Percentiles rank a stretch among this genome's conserved stretches.
phyloP scores from a whole-genome alignment of 306 rosid genomes.

The Casuarina glauca region DNA sequence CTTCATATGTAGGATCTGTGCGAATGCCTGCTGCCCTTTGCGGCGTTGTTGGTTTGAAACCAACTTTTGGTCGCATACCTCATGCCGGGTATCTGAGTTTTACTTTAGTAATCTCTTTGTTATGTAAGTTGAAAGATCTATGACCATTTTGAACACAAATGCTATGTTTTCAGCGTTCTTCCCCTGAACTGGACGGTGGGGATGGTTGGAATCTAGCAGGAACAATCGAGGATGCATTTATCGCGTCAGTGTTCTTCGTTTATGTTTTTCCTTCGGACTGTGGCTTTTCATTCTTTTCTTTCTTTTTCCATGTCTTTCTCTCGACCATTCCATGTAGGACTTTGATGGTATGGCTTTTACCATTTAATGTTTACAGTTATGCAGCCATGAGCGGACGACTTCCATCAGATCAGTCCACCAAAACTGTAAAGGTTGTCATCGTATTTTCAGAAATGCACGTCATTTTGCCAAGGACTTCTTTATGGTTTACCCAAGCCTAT shows the following conservation, averaged over 20 bases:
- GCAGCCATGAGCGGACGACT: constrained; percentile 71
- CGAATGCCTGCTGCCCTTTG: constrained; percentile 97
- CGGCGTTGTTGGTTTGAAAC: constrained; percentile 89
- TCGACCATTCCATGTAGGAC: constrained; percentile 16
- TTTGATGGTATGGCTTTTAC: constrained; percentile 24
- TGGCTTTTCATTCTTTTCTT: neutral
- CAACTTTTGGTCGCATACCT: constrained; percentile 79
- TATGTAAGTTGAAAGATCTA: constrained; percentile 10
- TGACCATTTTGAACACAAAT: constrained; percentile 17
- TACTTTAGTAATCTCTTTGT: constrained; percentile 13
- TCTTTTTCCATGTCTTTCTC: neutral
- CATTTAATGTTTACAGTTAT: constrained; percentile 50
- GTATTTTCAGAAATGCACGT: no score
- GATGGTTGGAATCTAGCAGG: constrained; percentile 90
- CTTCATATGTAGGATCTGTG: constrained; percentile 70
- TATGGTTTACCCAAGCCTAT: neutral
- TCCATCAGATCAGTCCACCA: constrained; percentile 34
- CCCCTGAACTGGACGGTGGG: constrained; percentile 97
- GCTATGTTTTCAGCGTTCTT: constrained; percentile 64
- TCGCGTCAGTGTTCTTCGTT: constrained; percentile 55
- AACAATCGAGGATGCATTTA: constrained; percentile 76
- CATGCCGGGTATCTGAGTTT: constrained; percentile 64
- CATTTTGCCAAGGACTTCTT: neutral
- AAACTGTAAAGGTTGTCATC: constrained; percentile 10
- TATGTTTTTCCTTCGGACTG: neutral